These are phyloP conservation scores for Lactarius sanguifluus DNA, from an alignment of 768 basidiomycete species.

Conservation along the genomic window DNA sequence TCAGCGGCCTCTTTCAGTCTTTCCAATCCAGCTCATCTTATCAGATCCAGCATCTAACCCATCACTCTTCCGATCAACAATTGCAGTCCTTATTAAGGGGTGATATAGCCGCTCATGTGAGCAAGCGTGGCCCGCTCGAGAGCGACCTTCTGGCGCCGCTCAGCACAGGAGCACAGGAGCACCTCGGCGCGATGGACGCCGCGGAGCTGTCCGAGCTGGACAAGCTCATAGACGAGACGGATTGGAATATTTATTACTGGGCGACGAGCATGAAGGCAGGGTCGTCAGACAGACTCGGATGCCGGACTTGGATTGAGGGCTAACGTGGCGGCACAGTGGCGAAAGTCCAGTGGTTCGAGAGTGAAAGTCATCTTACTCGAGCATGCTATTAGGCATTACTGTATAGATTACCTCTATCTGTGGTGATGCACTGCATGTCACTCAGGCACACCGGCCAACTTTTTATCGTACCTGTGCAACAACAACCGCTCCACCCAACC, in stretches of 20 bases:
- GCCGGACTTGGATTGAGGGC: constrained; percentile 59
- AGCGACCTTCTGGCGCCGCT: too few relatives aligned
- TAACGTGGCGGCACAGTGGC: too few relatives aligned
- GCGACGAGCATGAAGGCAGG: constrained; percentile 86
- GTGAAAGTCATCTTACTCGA: too few relatives aligned
- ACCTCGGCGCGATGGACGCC: constrained; percentile 62
- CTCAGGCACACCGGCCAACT: constrained; percentile 26
- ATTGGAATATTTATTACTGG: constrained; percentile 99
- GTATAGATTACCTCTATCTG: background rate
- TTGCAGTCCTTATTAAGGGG: constrained; percentile 55
- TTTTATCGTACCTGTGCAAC: constrained; percentile 57
- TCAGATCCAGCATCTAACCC: constrained; percentile 61
- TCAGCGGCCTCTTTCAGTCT: constrained; percentile 59
- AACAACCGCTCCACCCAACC: constrained; percentile 90
- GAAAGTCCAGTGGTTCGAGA: too few relatives aligned
- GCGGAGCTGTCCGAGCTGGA: constrained; percentile 86
- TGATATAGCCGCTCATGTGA: background rate
- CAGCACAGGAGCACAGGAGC: constrained; percentile 90
- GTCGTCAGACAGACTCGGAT: constrained; percentile 70
- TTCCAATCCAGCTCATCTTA: constrained; percentile 58
- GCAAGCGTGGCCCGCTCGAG: constrained; percentile 95
- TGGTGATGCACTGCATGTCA: background rate
- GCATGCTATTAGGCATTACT: background rate
- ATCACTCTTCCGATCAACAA: constrained; percentile 54
- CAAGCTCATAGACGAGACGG: constrained; percentile 89